Base-by-base conservation (phyloP, 768 basidiomycete species). In the Coprinellus aureogranulatus region DNA sequence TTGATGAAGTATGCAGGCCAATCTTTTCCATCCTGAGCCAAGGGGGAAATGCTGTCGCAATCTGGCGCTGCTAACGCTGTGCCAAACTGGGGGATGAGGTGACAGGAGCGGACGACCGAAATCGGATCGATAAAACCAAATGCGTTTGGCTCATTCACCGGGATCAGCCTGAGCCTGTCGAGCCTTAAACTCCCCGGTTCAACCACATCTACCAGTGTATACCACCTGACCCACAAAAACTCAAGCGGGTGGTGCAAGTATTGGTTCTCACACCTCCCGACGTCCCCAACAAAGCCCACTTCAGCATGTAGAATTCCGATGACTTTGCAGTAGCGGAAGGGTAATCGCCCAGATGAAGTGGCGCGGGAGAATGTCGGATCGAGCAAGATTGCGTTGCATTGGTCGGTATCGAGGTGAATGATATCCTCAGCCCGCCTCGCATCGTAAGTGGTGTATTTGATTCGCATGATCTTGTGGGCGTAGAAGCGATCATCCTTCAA, bases 151-250 rank as follows among this genome's bases (percentile, higher is more conserved):
- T 18, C 16, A n/a, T 18, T n/a, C 9, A 23, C 18, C 18, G 6
- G 5, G 42, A 18, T 5, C 6, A 44, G 42, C 8, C 8, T 8
- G 8, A 44, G 27, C 18, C 11, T 4, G 26, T 26, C 20, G 27
- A 52, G 27, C 16, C 5, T 4, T 4, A 22, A 11, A 4, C 4
- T 4, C 18, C 37, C 23, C 6, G 30, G 28, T 16, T 11, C 4
- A 30, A 14, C 28, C 11, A 30, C 18, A 20, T 30, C 28, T 26
- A 52, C 10, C 18, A 31, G 4, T 22, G 4, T 11, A 39, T 52
- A 52, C 51, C 51, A 52, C 31, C 31, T 26, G 16, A 52, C 31
- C 51, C 51, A 52, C 5, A 52, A 22, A 22, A 52, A 52, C 18
- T 52, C 51, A 16, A 37, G 5, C 20, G 16, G 51, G 28, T 30